Conservation (phyloP, 768 basidiomycete species). For the Lactifluus echinatus region DNA sequence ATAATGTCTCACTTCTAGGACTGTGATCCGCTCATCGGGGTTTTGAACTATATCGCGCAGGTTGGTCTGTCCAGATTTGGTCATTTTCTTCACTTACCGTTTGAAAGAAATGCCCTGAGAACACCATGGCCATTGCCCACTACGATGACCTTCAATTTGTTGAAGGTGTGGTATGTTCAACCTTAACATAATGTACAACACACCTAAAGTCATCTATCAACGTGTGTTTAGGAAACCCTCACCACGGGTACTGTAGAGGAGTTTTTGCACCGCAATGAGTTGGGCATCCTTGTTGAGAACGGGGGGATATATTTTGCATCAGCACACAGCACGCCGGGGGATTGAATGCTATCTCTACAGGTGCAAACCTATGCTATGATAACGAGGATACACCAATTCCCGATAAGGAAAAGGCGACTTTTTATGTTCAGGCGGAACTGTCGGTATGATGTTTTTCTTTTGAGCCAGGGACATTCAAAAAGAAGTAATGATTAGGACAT, state of each 20-base stretch:
- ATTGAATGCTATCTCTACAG: not conserved
- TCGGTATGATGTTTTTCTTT: not conserved
- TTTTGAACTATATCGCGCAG: conserved; percentile 7
- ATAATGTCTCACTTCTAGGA: not conserved
- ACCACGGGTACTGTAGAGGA: not conserved
- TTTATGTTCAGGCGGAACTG: not conserved
- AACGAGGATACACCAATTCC: not conserved
- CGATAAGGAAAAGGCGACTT: not conserved
- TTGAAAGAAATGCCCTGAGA: not conserved
- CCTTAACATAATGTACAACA: not conserved
- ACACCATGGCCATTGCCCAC: conserved; percentile 6
- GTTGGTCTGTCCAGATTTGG: not conserved
- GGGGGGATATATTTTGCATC: not conserved
- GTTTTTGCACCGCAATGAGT: not conserved
- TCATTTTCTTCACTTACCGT: not conserved
- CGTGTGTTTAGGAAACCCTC: not conserved
- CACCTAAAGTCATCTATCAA: not conserved
- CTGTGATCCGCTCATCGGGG: conserved; percentile 1
- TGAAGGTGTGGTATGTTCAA: conserved; percentile 1
- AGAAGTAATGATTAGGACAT: too few species aligned
- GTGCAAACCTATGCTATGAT: not conserved
- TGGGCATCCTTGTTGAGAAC: not conserved
- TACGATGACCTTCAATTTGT: conserved; percentile 4
- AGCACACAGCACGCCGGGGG: too few species aligned
- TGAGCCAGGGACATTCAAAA: not conserved